These are phyloP conservation scores for Rhodotorula sp. DNA, from an alignment of 1,284 basidiomycete species.

Conservation along the genomic window DNA sequence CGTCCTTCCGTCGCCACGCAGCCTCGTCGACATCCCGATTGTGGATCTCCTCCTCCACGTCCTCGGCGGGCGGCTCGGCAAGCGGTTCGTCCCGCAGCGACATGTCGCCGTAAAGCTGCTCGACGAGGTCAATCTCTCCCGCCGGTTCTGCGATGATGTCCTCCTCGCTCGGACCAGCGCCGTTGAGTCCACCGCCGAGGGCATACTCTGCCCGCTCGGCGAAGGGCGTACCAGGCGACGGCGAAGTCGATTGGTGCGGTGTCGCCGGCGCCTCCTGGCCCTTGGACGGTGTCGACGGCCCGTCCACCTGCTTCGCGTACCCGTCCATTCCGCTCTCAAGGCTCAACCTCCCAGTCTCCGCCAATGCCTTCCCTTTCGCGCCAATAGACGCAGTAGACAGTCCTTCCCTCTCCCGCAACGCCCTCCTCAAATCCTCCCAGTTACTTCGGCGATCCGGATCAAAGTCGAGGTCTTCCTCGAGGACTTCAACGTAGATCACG, in stretches of 20 bases:
- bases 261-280: not conserved
- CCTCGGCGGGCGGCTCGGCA: slow-evolving; percentile 55
- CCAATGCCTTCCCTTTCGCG: not conserved
- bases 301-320: not conserved
- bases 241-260: slow-evolving; percentile 4
- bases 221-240: slow-evolving; percentile 18
- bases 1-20: slow-evolving; percentile 41
- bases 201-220: slow-evolving; percentile 28
- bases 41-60: slow-evolving; percentile 37
- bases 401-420: slow-evolving; percentile 40
- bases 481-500: slow-evolving; percentile 86
- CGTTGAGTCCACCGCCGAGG: not conserved
- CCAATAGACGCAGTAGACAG: not conserved
- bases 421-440: slow-evolving; percentile 43
- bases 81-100: slow-evolving; percentile 74
- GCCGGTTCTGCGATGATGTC: slow-evolving; percentile 47
- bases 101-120: slow-evolving; percentile 82
- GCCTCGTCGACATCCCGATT: slow-evolving; percentile 45
- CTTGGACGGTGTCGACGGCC: not conserved
- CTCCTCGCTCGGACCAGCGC: not conserved
- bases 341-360: slow-evolving; percentile 11
- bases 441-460: slow-evolving; percentile 81
- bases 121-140: slow-evolving; percentile 90
- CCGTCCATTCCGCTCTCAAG: slow-evolving; percentile 26
- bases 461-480: slow-evolving; percentile 89